Evolutionary conservation across 139 green algal species (phyloP), one percentile per base, ranked within the genome.

Genomic region (Chlorella sp.): DNA sequence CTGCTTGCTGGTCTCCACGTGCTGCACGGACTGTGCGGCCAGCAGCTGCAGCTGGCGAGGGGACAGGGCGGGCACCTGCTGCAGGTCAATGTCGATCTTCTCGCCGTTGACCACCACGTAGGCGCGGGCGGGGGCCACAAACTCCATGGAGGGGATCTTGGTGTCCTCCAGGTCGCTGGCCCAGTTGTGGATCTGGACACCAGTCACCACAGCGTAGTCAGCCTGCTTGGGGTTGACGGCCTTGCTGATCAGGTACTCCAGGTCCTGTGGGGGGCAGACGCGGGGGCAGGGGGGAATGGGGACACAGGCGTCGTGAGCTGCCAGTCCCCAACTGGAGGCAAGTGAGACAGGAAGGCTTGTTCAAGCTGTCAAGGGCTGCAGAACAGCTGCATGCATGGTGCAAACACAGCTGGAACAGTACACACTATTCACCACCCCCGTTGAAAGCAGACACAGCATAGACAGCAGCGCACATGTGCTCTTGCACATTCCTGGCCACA

Each of bases 151-250:
- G n/a, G 75, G 72, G 3, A 51, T 23, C 42, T 6, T n/a, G 60
- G 71, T 63, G 23, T 69, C 70, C 65, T 69, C 69, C 50, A 89
- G 85, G 36, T 88, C 51, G 5, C 74, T 59, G 31, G 79, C 77
- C 87, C 87, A 93, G 80, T 89, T 90, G 84, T 97, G 92, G 83
- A 97, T 76, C 74, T 76, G 91, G 35, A 96, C 81, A 67, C 92
- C 92, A 10, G 88, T 88, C 51, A 92, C 83, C 23, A 95, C 84
- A 6, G 93, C 93, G 70, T 95, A 97, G 84, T 97, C 88, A 30
- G 91, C 89, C 71, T 89, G 88, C 32, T 65, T 72, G 35, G 87
- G 71, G 84, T 96, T 71, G 2, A 71, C 90, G 3, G 88, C 85
- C 74, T 92, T 78, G 30, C 67, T 76, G 74, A 97, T 94, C 36